phyloP scores from a whole-genome alignment of 768 basidiomycete species.

The Russula ochroleuca region DNA sequence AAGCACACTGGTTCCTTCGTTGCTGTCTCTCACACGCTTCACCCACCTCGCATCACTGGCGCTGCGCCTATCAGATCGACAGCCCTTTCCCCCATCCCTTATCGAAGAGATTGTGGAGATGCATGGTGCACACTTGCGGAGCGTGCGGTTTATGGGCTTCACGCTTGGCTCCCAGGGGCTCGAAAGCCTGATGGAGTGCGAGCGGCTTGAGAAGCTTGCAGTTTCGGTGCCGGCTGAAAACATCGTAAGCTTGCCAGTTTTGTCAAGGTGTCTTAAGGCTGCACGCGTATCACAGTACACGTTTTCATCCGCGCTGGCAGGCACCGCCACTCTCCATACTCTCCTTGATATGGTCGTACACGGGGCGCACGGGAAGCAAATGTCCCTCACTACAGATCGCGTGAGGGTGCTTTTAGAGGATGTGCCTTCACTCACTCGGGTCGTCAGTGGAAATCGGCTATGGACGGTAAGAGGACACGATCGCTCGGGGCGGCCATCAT shows the following conservation, averaged over 20 bases:
- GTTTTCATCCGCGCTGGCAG: constrained; percentile 19
- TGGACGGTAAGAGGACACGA: constrained; percentile 26
- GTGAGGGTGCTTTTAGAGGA: constrained; percentile 22
- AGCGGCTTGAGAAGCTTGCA: constrained; percentile 25
- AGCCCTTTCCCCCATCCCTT: constrained; percentile 11
- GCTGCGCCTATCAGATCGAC: constrained; percentile 18
- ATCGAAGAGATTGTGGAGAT: constrained; percentile 22
- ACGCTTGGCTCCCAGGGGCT: constrained; percentile 1
- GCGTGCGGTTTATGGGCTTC: constrained; percentile 21
- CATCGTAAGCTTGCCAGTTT: constrained; percentile 22
- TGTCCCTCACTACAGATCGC: constrained; percentile 25
- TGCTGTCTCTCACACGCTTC: constrained; percentile 22
- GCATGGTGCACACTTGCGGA: constrained; percentile 22
- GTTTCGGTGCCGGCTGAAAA: constrained; percentile 19
- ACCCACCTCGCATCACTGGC: constrained; percentile 24
- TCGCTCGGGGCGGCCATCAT: not conserved
- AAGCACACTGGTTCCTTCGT: constrained; percentile 11
- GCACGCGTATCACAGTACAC: constrained; percentile 7
- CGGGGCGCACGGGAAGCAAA: constrained; percentile 17
- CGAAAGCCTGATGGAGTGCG: constrained; percentile 22
- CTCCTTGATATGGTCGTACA: constrained; percentile 23
- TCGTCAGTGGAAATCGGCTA: constrained; percentile 25
- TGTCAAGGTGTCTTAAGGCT: constrained; percentile 11
- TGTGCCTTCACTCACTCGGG: constrained; percentile 18
- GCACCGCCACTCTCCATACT: constrained; percentile 16